Base-by-base conservation (phyloP, 306 rosid species). In the Quillaja saponaria region DNA sequence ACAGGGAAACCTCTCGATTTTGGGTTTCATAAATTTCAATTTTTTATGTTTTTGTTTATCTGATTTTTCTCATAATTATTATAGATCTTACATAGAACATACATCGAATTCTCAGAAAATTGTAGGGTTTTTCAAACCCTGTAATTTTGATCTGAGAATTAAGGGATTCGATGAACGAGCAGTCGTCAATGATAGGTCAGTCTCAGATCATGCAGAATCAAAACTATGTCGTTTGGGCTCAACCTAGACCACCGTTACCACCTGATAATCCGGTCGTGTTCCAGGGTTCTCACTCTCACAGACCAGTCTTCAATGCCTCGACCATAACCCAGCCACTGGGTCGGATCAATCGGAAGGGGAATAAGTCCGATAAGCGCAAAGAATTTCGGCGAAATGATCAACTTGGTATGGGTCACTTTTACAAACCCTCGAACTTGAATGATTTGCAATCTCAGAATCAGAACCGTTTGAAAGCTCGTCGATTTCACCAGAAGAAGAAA, bases 401-500 rank as follows among this genome's bases (percentile, higher is more conserved):
- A 19, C 56, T 42, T n/a, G 42, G 61, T 31, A 56, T 79, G 15
- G 77, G 75, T 15, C 74, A 62, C 20, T 65, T 72, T 2, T 84
- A 71, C 48, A 71, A 62, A 49, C 82, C 73, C 10, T 61, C 80
- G 0, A 62, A 69, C 51, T 85, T 67, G 19, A 65, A 65, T 3
- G 80, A 82, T 46, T 67, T 64, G 68, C 85, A 75, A 61, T 64
- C 79, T 4, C 78, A 78, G 46, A 80, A 80, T 6, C 80, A 78
- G 46, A 84, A 80, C 71, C 85, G 83, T 7, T 31, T 72, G 19
- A 87, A 87, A 54, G 76, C 78, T 7, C 78, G 92, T 1, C 74
- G 87, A 45, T 82, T 87, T 49, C 73, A 81, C 39, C 74, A 78
- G 3, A 90, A 79, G 63, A 81, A 81, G 75, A 90, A 67, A 42